Evolutionary conservation across 2,329 filamentous ascomycete species (phyloP).

Genomic region (Aspergillus puulaauensis): DNA sequence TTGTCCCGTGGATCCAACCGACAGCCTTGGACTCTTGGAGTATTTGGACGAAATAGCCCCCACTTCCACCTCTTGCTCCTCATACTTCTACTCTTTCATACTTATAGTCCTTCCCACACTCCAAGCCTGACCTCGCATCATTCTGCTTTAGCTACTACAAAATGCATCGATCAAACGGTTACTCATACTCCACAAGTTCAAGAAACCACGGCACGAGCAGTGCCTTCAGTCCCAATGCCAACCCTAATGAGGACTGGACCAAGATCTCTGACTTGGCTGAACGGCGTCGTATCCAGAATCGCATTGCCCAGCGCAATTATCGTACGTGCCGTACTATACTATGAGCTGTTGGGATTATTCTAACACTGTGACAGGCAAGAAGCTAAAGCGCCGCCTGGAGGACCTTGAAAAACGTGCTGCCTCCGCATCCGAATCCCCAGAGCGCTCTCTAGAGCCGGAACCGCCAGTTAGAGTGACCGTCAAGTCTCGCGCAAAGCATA

Average conservation of each 20-base stretch:
- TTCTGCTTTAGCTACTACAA: slow-evolving; percentile 5
- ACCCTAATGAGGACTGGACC: slow-evolving; percentile 97
- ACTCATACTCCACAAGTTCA: slow-evolving; percentile 39
- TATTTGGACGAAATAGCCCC: slow-evolving; percentile 24
- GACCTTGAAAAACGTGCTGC: slow-evolving; percentile 63
- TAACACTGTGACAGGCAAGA: slow-evolving; percentile 52
- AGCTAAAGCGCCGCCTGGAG: slow-evolving; percentile 66
- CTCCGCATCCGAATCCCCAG: slow-evolving; percentile 61
- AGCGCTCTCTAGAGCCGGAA: slow-evolving; percentile 57
- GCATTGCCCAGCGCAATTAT: slow-evolving; percentile 96
- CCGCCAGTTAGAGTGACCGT: slow-evolving; percentile 22
- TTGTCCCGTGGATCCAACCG: slow-evolving; percentile 4
- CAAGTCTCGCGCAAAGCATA: slow-evolving; percentile 27
- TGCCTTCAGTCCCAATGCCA: slow-evolving; percentile 90
- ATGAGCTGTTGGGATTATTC: neutral
- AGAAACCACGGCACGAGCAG: slow-evolving; percentile 81
- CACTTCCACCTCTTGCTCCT: slow-evolving; percentile 10
- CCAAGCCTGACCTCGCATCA: no score
- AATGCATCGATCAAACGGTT: slow-evolving; percentile 35
- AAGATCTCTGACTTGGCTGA: slow-evolving; percentile 98
- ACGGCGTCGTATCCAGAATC: slow-evolving; percentile 90
- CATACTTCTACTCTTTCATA: neutral
- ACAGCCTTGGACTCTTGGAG: slow-evolving; percentile 4
- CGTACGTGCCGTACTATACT: slow-evolving; percentile 59
- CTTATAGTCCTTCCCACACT: neutral